A percentile compares a stretch with the other conserved stretches of the same genome.
These are phyloP conservation scores for Podospora anserina DNA, from an alignment of 495 filamentous ascomycete genomes.

Conservation along the genomic window DNA sequence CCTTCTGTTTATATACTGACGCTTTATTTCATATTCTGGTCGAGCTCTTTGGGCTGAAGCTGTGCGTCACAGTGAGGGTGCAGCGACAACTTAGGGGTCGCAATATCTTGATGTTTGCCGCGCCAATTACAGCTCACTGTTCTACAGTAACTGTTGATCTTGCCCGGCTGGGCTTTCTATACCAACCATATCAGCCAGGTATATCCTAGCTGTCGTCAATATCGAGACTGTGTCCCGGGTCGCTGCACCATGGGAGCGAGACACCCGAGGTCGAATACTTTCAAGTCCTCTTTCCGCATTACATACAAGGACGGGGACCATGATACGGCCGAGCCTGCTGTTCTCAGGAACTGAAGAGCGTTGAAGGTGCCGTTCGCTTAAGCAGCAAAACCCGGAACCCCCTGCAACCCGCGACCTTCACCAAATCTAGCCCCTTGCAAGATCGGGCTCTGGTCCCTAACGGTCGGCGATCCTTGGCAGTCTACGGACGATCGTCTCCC, in stretches of 20 bases:
- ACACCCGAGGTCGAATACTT: neutral
- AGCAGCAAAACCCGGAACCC: neutral
- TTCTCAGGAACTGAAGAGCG: slow-evolving; percentile 1
- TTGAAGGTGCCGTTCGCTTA: slow-evolving; percentile 14
- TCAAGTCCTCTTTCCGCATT: too few relatives aligned
- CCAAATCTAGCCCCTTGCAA: slow-evolving; percentile 4
- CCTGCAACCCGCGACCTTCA: slow-evolving; percentile 23
- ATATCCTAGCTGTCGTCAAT: slow-evolving; percentile 2
- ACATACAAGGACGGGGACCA: neutral
- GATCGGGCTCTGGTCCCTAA: neutral
- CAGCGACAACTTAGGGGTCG: slow-evolving; percentile 1
- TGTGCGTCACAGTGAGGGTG: neutral
- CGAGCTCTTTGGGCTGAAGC: neutral
- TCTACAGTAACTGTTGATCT: slow-evolving; percentile 5
- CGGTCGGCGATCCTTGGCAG: slow-evolving; percentile 6
- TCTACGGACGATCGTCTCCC: slow-evolving; percentile 17
- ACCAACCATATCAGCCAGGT: neutral
- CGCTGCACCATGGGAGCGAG: neutral
- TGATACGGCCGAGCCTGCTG: slow-evolving; percentile 2
- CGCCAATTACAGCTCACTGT: slow-evolving; percentile 15
- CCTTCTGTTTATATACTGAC: neutral
- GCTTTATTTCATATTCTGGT: neutral
- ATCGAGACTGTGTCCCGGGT: slow-evolving; percentile 7
- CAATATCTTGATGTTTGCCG: slow-evolving; percentile 18
- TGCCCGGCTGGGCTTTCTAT: slow-evolving; percentile 1